Evolutionary conservation across 2,329 filamentous ascomycete species (phyloP).

Genomic region (Sordariomycetes sp.): DNA sequence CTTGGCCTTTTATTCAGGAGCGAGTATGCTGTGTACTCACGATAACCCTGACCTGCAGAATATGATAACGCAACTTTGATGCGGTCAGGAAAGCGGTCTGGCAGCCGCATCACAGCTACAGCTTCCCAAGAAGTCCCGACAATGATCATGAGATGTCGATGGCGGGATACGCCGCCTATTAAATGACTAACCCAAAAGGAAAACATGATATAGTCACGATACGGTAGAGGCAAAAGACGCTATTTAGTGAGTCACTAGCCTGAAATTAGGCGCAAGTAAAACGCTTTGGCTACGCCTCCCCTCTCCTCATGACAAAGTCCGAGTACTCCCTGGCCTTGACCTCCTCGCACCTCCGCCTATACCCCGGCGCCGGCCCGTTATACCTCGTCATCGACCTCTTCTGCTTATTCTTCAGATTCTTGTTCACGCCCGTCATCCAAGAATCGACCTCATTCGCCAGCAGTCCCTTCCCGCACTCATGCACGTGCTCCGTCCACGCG

Average conservation of each 20-base stretch:
- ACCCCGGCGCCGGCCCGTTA: constrained; percentile 27
- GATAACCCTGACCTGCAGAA: no score
- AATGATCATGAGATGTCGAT: no score
- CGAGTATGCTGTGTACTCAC: no score
- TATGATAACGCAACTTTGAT: no score
- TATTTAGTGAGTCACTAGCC: background rate
- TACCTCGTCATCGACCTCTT: constrained; percentile 31
- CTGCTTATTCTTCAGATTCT: constrained; percentile 30
- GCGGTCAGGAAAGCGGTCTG: no score
- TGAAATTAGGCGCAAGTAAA: background rate
- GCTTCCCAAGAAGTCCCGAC: no score
- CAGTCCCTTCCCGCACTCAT: constrained; percentile 26
- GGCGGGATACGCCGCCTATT: no score
- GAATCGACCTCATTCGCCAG: constrained; percentile 33
- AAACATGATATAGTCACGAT: no score
- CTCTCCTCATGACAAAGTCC: constrained; percentile 7
- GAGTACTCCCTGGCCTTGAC: constrained; percentile 15
- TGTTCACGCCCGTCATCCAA: constrained; percentile 44
- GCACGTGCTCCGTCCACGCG: constrained; percentile 33
- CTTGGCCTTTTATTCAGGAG: no score
- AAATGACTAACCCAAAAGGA: no score
- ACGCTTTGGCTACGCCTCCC: background rate
- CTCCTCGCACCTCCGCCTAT: constrained; percentile 20
- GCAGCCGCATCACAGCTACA: no score
- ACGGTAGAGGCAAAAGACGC: no score